Evolutionary conservation across 768 basidiomycete genomes (phyloP).

Genomic region (Pleurotus djamor): DNA sequence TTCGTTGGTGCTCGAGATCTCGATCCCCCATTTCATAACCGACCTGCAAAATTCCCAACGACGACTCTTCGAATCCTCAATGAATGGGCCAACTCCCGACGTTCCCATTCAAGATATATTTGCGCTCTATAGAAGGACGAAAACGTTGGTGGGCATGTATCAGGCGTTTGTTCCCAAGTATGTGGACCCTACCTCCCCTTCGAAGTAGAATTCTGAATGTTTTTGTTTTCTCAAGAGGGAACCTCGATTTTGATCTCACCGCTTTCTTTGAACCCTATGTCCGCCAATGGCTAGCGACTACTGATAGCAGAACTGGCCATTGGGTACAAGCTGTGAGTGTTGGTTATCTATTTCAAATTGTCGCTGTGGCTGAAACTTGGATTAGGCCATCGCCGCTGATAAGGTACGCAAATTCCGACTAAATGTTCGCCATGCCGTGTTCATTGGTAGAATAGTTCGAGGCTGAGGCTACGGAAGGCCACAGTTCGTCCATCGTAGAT

Average conservation of each 20-base stretch:
- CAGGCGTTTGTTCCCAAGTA: constrained; percentile 79
- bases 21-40: constrained; percentile 60
- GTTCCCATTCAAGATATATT: constrained; percentile 91
- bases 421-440: not conserved
- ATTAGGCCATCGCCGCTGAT: constrained; percentile 78
- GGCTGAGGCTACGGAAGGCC: constrained; percentile 74
- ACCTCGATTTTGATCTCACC: constrained; percentile 63
- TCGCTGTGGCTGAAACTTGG: not conserved
- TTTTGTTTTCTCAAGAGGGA: no score
- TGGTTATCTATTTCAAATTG: not conserved
- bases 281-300: constrained; percentile 83
- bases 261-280: constrained; percentile 88
- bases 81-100: constrained; percentile 85
- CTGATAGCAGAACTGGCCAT: constrained; percentile 84
- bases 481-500: constrained; percentile 97
- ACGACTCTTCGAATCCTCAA: constrained; percentile 76
- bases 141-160: constrained; percentile 76
- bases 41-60: constrained; percentile 73
- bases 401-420: constrained; percentile 44
- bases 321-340: constrained; percentile 89
- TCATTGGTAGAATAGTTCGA: constrained; percentile 52
- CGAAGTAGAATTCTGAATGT: no score
- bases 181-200: not conserved
- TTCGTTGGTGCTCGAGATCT: constrained; percentile 66
- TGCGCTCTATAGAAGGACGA: constrained; percentile 77